Conservation (phyloP, 345 rosid species). For the Pistacia atlantica region DNA sequence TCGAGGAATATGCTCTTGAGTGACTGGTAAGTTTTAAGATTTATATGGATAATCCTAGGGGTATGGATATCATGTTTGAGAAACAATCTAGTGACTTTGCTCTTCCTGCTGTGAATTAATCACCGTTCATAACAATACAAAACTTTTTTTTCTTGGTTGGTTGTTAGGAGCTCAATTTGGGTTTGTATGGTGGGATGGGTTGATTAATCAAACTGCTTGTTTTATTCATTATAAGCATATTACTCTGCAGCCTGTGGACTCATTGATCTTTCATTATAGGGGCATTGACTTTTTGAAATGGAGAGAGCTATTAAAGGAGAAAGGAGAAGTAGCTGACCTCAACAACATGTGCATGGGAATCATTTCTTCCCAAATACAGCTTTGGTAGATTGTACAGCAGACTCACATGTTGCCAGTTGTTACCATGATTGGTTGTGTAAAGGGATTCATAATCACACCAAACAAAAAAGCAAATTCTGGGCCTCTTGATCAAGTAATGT, state of each 20-base stretch:
- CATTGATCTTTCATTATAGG: slow-evolving; percentile 39
- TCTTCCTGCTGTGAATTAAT: no score
- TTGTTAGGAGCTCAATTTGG: no score
- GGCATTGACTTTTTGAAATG: slow-evolving; percentile 82
- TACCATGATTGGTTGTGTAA: slow-evolving; percentile 87
- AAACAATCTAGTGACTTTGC: no score
- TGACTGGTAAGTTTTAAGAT: slow-evolving; percentile 66
- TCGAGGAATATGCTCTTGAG: slow-evolving; percentile 77
- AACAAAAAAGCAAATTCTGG: slow-evolving; percentile 99
- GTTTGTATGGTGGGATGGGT: no score
- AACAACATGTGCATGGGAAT: slow-evolving; percentile 82
- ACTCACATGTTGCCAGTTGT: slow-evolving; percentile 68
- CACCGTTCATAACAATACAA: no score
- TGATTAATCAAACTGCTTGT: no score
- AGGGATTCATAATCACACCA: slow-evolving; percentile 94
- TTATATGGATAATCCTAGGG: background rate
- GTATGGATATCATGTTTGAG: background rate
- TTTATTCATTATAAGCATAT: background rate
- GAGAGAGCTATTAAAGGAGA: slow-evolving; percentile 70
- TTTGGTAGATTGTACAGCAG: slow-evolving; percentile 98
- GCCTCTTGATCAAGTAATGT: slow-evolving; percentile 88
- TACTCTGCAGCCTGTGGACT: background rate
- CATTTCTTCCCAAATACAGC: slow-evolving; percentile 95
- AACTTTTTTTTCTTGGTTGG: no score
- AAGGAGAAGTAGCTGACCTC: slow-evolving; percentile 72